Conservation (phyloP, 192 early-diverging fungal species). For the Neocallimastix lanati region DNA sequence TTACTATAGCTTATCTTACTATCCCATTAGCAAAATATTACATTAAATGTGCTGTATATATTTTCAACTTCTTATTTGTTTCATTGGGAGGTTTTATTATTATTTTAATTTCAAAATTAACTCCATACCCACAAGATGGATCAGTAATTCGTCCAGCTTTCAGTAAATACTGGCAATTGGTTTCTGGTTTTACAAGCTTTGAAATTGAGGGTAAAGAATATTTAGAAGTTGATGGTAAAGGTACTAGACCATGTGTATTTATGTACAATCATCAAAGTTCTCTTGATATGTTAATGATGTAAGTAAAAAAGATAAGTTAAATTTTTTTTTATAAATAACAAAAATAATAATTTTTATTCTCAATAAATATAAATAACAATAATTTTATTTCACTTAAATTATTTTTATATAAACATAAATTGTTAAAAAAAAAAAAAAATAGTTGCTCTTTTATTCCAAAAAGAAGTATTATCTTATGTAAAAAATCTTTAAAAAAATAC, state of each 20-base stretch:
- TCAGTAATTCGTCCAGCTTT: not conserved
- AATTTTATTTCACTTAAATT: too few relatives aligned
- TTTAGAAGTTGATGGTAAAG: not conserved
- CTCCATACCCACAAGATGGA: not conserved
- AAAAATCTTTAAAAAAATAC: not conserved
- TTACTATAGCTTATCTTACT: not conserved
- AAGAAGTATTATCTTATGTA: not conserved
- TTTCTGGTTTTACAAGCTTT: not conserved
- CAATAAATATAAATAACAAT: too few relatives aligned
- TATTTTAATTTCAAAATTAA: not conserved
- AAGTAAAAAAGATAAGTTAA: too few relatives aligned
- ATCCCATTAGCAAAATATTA: not conserved
- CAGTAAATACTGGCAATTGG: not conserved
- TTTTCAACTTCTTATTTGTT: not conserved
- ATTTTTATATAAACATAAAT: too few relatives aligned
- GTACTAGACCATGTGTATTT: not conserved
- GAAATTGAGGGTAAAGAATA: not conserved
- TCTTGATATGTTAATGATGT: slow-evolving; percentile 1
- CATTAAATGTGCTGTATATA: not conserved
- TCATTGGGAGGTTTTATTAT: not conserved
- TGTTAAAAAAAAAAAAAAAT: not conserved
- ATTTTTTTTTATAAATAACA: too few relatives aligned
- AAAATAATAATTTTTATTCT: too few relatives aligned
- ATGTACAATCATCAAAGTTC: not conserved
- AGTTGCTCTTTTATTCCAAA: not conserved